These are phyloP conservation scores for Botrytis squamosa DNA, from an alignment of 2,329 filamentous ascomycete genomes.

Conservation along the genomic window DNA sequence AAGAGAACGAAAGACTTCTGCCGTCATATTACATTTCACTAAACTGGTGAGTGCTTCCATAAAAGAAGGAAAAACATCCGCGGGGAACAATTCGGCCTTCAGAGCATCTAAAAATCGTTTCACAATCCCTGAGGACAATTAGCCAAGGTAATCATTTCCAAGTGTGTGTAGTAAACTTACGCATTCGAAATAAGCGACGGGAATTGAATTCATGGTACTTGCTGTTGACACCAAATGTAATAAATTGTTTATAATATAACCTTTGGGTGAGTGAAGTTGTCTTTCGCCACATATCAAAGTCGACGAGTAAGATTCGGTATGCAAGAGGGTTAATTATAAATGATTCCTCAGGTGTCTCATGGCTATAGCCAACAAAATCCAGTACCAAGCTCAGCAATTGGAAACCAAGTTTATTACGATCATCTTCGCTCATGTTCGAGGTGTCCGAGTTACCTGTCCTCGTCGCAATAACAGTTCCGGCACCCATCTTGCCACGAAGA, in stretches of 20 bases:
- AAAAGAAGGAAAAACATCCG: conserved; percentile 72
- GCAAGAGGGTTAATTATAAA: conserved; percentile 95
- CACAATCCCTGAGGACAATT: conserved; percentile 65
- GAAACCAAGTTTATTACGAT: conserved; percentile 56
- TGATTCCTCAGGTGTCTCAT: conserved; percentile 75
- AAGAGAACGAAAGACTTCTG: conserved; percentile 80
- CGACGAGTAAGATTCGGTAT: conserved; percentile 87
- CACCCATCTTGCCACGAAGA: conserved; percentile 76
- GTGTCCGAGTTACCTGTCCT: conserved; percentile 38
- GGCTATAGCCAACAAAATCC: conserved; percentile 84
- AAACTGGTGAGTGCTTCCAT: conserved; percentile 76
- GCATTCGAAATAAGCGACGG: conserved; percentile 82
- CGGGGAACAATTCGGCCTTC: conserved; percentile 76
- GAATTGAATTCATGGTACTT: conserved; percentile 92
- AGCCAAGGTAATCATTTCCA: conserved; percentile 16
- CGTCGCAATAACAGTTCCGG: conserved; percentile 43
- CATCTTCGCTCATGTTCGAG: conserved; percentile 47
- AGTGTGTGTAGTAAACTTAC: conserved; percentile 52
- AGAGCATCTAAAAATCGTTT: conserved; percentile 87
- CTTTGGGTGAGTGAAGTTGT: conserved; percentile 75
- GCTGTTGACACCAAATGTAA: conserved; percentile 83
- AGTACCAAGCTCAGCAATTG: conserved; percentile 75
- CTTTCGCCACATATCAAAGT: conserved; percentile 89
- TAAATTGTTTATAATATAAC: conserved; percentile 90
- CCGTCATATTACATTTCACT: conserved; percentile 75